Conservation (phyloP, 1,139 yeast genomes). For the Diutina rugosa region DNA sequence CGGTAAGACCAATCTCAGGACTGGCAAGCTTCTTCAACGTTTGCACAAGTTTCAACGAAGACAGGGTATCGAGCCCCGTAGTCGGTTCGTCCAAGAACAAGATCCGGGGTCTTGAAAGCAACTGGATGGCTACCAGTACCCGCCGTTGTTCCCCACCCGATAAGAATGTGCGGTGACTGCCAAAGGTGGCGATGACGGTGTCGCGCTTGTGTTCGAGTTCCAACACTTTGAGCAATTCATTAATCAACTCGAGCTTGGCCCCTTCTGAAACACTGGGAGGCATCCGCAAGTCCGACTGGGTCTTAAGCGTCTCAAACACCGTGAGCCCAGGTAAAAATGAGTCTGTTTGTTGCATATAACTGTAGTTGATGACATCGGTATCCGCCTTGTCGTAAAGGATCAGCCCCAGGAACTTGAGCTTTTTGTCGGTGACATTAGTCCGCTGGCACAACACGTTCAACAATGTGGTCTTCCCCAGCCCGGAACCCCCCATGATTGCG, state of each 20-base stretch:
- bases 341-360: conserved; percentile 74
- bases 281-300: conserved; percentile 60
- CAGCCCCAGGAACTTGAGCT: conserved; percentile 27
- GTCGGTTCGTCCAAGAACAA: conserved; percentile 83
- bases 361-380: conserved; percentile 26
- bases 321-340: conserved; percentile 59
- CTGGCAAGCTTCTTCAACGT: conserved; percentile 41
- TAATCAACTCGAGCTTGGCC: conserved; percentile 37
- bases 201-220: conserved; percentile 51
- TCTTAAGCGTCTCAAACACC: conserved; percentile 54
- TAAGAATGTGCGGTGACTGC: conserved; percentile 34
- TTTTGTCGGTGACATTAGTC: conserved; percentile 22
- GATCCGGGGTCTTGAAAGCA: conserved; percentile 63
- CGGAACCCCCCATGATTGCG: conserved; percentile 97
- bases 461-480: conserved; percentile 78
- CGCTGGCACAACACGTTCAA: conserved; percentile 61
- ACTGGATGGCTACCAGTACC: conserved; percentile 65
- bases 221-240: conserved; percentile 43
- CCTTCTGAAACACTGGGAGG: conserved; percentile 23
- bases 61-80: conserved; percentile 74
- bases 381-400: conserved; percentile 26
- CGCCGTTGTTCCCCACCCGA: conserved; percentile 85
- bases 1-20: conserved; percentile 47
- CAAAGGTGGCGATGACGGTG: conserved; percentile 44
- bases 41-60: conserved; percentile 54